These are phyloP conservation scores for Mucor sp. DNA, from an alignment of 371 early-diverging fungal genomes.

Conservation along the genomic window DNA sequence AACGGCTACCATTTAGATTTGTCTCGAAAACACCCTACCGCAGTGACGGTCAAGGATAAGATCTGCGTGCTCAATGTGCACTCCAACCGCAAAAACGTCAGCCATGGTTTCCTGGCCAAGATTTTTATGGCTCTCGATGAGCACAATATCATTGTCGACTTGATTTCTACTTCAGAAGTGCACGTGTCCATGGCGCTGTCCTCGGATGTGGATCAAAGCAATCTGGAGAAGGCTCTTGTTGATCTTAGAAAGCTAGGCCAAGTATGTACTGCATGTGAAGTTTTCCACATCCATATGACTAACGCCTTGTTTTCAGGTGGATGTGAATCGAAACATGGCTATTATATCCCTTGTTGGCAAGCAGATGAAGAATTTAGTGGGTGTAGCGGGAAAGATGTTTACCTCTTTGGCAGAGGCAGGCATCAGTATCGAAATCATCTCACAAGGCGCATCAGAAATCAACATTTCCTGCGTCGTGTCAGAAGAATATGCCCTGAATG, in stretches of 20 bases:
- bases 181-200: slow-evolving; percentile 95
- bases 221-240: slow-evolving; percentile 65
- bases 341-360: slow-evolving; percentile 95
- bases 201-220: slow-evolving; percentile 58
- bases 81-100: slow-evolving; percentile 91
- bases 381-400: slow-evolving; percentile 95
- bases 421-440: slow-evolving; percentile 98
- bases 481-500: slow-evolving; percentile 64
- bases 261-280: slow-evolving; percentile 32
- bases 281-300: not conserved
- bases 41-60: slow-evolving; percentile 96
- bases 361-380: slow-evolving; percentile 94
- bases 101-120: slow-evolving; percentile 94
- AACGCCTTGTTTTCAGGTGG: slow-evolving; percentile 45
- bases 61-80: slow-evolving; percentile 92
- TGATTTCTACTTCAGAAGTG: slow-evolving; percentile 95
- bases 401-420: slow-evolving; percentile 82
- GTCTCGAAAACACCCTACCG: slow-evolving; percentile 79
- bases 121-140: slow-evolving; percentile 89
- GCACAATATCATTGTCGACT: slow-evolving; percentile 89
- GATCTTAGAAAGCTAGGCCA: slow-evolving; percentile 73
- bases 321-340: slow-evolving; percentile 81
- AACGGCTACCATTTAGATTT: slow-evolving; percentile 74
- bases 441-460: slow-evolving; percentile 96
- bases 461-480: slow-evolving; percentile 96